These are phyloP conservation scores for Elaphomyces granulatus DNA, from an alignment of 495 filamentous ascomycete genomes.

Conservation along the genomic window DNA sequence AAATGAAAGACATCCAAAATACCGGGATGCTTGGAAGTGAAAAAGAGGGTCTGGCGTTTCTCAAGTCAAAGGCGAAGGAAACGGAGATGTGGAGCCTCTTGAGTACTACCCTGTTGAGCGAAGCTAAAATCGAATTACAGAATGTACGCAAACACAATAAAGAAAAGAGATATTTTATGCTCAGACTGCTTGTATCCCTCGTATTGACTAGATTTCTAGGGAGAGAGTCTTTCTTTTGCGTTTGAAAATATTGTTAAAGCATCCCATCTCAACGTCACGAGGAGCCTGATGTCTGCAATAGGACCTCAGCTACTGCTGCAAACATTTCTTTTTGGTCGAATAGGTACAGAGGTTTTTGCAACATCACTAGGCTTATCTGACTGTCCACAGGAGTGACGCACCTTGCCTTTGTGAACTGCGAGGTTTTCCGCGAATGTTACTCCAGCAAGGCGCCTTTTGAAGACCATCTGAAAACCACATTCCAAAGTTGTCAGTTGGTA, in stretches of 20 bases:
- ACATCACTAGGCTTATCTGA: conserved; percentile 9
- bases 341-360: conserved; percentile 41
- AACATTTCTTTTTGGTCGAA: conserved; percentile 58
- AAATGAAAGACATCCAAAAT: conserved; percentile 55
- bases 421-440: conserved; percentile 68
- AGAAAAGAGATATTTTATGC: too few species aligned
- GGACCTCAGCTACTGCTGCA: conserved; percentile 59
- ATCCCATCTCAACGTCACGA: conserved; percentile 66
- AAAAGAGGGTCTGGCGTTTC: conserved; percentile 65
- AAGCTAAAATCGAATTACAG: conserved; percentile 39
- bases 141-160: conserved; percentile 2
- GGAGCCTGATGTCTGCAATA: conserved; percentile 55
- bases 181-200: too few species aligned
- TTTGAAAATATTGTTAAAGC: conserved; percentile 68
- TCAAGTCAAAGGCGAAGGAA: conserved; percentile 82
- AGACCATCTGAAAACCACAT: conserved; percentile 58
- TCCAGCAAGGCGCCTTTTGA: conserved; percentile 49
- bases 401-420: conserved; percentile 52
- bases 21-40: conserved; percentile 63
- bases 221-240: conserved; percentile 63
- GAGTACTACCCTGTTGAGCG: conserved; percentile 72
- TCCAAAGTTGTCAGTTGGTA: conserved; percentile 43
- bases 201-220: too few species aligned
- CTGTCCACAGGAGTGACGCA: conserved; percentile 35
- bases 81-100: conserved; percentile 75